Conservation (phyloP, 257 asterid species). For the Apocynum venetum region DNA sequence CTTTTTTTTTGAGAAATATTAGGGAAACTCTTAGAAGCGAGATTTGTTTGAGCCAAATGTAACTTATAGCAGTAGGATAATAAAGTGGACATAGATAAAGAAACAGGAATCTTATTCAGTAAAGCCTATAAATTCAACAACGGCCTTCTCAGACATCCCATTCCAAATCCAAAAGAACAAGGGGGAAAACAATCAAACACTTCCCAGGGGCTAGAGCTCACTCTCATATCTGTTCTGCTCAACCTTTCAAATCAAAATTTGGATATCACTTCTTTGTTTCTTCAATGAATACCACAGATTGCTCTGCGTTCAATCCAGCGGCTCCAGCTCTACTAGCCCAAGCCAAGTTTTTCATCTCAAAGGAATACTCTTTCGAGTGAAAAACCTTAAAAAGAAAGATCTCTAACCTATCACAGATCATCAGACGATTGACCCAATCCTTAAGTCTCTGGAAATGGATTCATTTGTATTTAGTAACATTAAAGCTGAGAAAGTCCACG, state of each 20-base stretch:
- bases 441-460: constrained; percentile 25
- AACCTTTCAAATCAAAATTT: background rate
- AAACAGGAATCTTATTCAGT: constrained; percentile 19
- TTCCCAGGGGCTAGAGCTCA: background rate
- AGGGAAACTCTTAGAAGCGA: no score
- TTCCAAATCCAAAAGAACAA: constrained; percentile 7
- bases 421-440: background rate
- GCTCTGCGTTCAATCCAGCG: constrained; percentile 9
- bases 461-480: constrained; percentile 22
- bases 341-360: constrained; percentile 20
- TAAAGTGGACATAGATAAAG: background rate
- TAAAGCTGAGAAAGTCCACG: constrained; percentile 30
- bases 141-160: constrained; percentile 21
- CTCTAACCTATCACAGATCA: background rate
- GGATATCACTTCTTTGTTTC: no score
- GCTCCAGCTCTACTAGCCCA: constrained; percentile 7
- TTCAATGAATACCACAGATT: constrained; percentile 14
- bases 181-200: background rate
- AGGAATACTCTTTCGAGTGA: constrained; percentile 23
- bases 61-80: no score
- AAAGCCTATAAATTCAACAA: constrained; percentile 36
- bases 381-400: background rate
- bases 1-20: background rate
- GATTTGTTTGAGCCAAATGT: no score
- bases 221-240: no score